Conservation (phyloP, 306 rosid species). For the Rosa multiflora region DNA sequence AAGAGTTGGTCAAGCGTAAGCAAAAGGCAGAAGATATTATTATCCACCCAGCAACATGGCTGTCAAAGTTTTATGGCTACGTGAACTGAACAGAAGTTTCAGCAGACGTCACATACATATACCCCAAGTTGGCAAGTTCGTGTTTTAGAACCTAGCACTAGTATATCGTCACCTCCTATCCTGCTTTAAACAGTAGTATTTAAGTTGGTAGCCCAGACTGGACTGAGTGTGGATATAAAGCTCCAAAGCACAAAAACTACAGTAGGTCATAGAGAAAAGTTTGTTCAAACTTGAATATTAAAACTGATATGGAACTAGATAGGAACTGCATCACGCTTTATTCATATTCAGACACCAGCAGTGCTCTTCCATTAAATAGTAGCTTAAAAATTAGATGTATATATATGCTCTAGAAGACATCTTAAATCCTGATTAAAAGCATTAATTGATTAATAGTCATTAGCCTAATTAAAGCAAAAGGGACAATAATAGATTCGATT, state of each 20-base stretch:
- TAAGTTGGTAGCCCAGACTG: neutral
- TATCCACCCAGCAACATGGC: slow-evolving; percentile 26
- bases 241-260: slow-evolving; percentile 9
- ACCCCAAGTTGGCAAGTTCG: neutral
- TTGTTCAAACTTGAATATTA: slow-evolving; percentile 1
- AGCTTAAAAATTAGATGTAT: neutral
- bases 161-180: slow-evolving; percentile 29
- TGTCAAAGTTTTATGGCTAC: slow-evolving; percentile 14
- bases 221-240: slow-evolving; percentile 19
- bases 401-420: neutral
- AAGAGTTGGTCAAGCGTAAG: slow-evolving; percentile 23
- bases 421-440: neutral
- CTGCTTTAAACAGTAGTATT: slow-evolving; percentile 4
- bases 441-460: neutral
- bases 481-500: neutral
- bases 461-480: slow-evolving; percentile 1
- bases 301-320: slow-evolving; percentile 22
- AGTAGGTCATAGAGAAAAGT: neutral
- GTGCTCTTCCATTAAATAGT: neutral
- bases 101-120: slow-evolving; percentile 29
- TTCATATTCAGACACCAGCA: neutral
- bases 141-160: slow-evolving; percentile 28
- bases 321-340: slow-evolving; percentile 20
- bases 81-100: slow-evolving; percentile 32
- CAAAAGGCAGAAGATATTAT: slow-evolving; percentile 37